Base-by-base conservation (phyloP, 805 yeast species). In the Tetrapisispora nanseiensis region DNA sequence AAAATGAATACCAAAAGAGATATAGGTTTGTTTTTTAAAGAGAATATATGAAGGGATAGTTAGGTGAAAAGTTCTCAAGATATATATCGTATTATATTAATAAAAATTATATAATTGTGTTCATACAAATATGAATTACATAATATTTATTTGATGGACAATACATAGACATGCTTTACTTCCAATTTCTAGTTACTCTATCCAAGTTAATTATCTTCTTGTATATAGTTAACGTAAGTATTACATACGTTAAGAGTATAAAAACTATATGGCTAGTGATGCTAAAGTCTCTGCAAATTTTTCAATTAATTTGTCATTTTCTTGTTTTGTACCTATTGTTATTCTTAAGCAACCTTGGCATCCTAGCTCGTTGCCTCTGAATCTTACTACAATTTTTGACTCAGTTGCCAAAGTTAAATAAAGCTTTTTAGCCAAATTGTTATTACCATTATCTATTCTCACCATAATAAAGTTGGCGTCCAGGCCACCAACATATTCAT, bases 291-390 rank as follows among this genome's bases (percentile, higher is more conserved):
- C 56, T 30, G 54, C 51, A 35, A 86, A 67, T 55, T 72, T 76
- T 30, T 67, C 55, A 8, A 89, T 56, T 39, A 92, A 61, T 7
- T 53, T 46, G 37, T 66, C 60, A 53, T 86, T 90, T 63, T 92
- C 97, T 42, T 74, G 76, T 21, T 61, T 65, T 0, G 95, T 87
- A 15, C 98, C 98, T 27, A 92, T 68, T 1, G 97, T 84, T 20
- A 89, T 74, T 63, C 98, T 76, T 40, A 92, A 66, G 38, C 86
- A 86, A 26, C 98, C 98, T 4, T 67, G 66, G 59, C 98, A 92
- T 30, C 95, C 95, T 35, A 79, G 72, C 65, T 92, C 98, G 28
- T 68, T 75, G 24, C 98, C 98, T 67, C 98, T 76, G 59, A 76
- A 92, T 63, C 98, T 75, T 13, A 90, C 84, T 37, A 92, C 97